Evolutionary conservation across 306 rosid genomes (phyloP), one percentile per base, ranked within the genome.

Genomic region (Glycine soja): DNA sequence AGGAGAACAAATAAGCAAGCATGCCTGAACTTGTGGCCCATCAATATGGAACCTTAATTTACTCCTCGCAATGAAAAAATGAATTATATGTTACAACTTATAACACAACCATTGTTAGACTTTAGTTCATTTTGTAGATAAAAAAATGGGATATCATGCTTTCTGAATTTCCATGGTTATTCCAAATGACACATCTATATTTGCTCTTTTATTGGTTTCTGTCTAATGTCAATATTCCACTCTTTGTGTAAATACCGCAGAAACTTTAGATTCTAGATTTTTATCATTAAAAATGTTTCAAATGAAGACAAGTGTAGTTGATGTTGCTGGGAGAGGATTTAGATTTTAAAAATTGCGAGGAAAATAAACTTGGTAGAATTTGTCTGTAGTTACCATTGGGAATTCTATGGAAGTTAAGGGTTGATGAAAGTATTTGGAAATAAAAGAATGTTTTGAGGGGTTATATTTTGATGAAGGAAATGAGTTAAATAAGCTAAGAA

Each of bases 1-100:
- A 75, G 67, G 34, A 46, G 77, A n/a, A 2, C 38, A 73, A 12
- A 14, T 3, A 48, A 71, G 30, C 30, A 24, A 24, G n/a, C 42
- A 11, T 48, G 56, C 47, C 46, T 61, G 61, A 82, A 68, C 19
- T 48, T 46, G 10, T 72, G 63, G 32, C 9, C 74, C 18, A 77
- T 30, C 51, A 13, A 3, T 54, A 58, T 16, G 45, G 24, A 70
- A 54, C 76, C 45, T 72, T 61, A 36, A 16, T 54, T 43, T 71
- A 71, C 69, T 19, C 43, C 32, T 34, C 50, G 18, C 24, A 38
- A 62, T 62, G 71, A 62, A 62, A 43, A 61, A 14, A 8, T 61
- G 4, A 34, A 62, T 62, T 34, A 47, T 75, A 65, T 47, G 19
- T 63, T 15, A 50, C 4, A 8, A 24, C 30, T 24, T 24, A 24